phyloP scores from a whole-genome alignment of 257 asterid genomes.

The Primulina eburnea region DNA sequence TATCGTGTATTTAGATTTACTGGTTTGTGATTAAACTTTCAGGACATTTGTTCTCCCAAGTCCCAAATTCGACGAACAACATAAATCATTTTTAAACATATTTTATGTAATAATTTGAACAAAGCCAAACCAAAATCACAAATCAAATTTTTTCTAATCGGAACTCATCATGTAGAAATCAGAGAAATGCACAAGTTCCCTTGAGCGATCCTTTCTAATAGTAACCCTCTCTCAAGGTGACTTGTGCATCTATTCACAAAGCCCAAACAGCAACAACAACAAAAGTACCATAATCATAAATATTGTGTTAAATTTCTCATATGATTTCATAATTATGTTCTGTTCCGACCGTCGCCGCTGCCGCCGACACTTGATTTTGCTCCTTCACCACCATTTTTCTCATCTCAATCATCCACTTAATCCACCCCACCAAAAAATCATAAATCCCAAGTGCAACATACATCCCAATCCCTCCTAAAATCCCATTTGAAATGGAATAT shows the following conservation, averaged over 20 bases:
- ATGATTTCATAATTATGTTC: conserved; percentile 33
- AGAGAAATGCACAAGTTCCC: conserved; percentile 53
- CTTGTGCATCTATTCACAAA: conserved; percentile 39
- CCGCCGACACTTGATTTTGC: conserved; percentile 64
- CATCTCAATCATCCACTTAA: conserved; percentile 45
- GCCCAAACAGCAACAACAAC: neutral
- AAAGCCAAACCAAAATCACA: neutral
- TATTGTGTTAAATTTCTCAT: conserved; percentile 11
- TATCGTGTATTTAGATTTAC: too few species aligned
- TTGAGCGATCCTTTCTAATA: conserved; percentile 28
- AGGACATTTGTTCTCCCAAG: too few species aligned
- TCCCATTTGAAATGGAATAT: conserved; percentile 73
- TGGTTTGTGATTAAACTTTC: too few species aligned
- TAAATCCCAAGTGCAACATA: conserved; percentile 46
- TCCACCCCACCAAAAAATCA: conserved; percentile 34
- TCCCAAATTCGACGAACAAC: too few species aligned
- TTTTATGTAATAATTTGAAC: neutral
- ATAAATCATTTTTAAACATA: neutral
- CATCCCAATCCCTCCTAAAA: conserved; percentile 69
- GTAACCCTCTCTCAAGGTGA: conserved; percentile 47
- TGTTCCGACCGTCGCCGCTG: conserved; percentile 25
- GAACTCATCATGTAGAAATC: neutral
- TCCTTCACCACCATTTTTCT: conserved; percentile 51
- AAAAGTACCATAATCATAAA: neutral
- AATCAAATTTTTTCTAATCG: neutral